Base-by-base conservation (phyloP, 441 rosid species). In the Rhodomyrtus psidioides region DNA sequence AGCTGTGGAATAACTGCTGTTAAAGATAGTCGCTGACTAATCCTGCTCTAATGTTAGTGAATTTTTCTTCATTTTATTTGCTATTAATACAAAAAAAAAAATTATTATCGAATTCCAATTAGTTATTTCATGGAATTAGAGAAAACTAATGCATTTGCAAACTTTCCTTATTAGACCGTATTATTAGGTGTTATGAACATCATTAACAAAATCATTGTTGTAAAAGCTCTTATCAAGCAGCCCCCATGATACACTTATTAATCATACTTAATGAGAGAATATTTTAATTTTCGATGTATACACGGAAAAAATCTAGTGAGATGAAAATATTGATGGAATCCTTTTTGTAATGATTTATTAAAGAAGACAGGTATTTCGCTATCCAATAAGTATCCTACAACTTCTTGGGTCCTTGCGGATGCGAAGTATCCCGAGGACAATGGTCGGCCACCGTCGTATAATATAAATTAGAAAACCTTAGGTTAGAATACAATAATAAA, bases 121-220 rank as follows among this genome's bases (percentile, higher is more conserved):
- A 60, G 23, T 15, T 7, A 28, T 15, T 28, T 28, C 21, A 15
- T 60, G 21, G 39, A 60, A 60, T 60, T 60, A 60, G 0, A 6
- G 12, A 60, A 28, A 28, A 28, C 14, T 60, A 27, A 28, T 2
- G 3, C 74, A 4, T 7, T 16, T 27, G 4, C 39, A 10, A 14
- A 59, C 27, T 59, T 27, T 27, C 70, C 39, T 59, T 7, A 4
- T 27, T 59, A 3, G 70, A 27, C 70, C 5, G 21, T 59, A 6
- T 14, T 8, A 0, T 3, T 0, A 17, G 0, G 6, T 4, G 5
- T 27, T 27, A 17, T 59, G 10, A 59, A 59, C 27, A 14, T 27
- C 21, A 4, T 27, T 59, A 59, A 4, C 70, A 59, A 27, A 59
- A 59, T 19, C 70, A 5, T 15, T 15, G 21, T 0, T 27, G 9